phyloP scores from a whole-genome alignment of 164 flowering plant species.

The Malania oleifera region DNA sequence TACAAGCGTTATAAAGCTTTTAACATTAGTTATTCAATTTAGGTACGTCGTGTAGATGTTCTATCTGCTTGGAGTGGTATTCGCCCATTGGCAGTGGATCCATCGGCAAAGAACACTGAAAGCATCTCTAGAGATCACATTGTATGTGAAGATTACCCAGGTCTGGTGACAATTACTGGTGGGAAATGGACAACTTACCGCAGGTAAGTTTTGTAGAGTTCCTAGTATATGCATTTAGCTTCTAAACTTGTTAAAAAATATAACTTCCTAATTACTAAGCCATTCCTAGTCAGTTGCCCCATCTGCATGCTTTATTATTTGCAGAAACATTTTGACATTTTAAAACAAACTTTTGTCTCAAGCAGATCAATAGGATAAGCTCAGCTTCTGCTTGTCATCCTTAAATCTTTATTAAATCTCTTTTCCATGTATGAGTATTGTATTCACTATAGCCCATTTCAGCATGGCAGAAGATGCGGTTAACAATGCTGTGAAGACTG shows the following conservation, averaged over 20 bases:
- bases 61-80: slow-evolving; percentile 99
- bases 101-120: slow-evolving; percentile 84
- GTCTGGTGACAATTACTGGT: slow-evolving; percentile 91
- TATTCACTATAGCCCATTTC: slow-evolving; percentile 27
- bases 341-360: too few species aligned
- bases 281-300: not conserved
- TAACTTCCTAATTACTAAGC: not conserved
- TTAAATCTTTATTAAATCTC: not conserved
- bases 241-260: not conserved
- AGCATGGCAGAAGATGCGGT: slow-evolving; percentile 99
- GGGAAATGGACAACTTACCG: slow-evolving; percentile 99
- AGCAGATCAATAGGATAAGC: too few species aligned
- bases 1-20: too few species aligned
- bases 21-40: not conserved
- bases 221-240: not conserved
- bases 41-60: slow-evolving; percentile 95
- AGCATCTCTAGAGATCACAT: slow-evolving; percentile 97
- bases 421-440: not conserved
- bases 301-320: not conserved
- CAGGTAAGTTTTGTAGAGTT: slow-evolving; percentile 38
- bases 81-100: slow-evolving; percentile 92
- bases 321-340: too few species aligned
- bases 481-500: slow-evolving; percentile 81
- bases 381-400: too few species aligned
- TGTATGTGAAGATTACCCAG: slow-evolving; percentile 89